phyloP scores from a whole-genome alignment of 2,329 filamentous ascomycete species.

The Fusarium zealandicum region DNA sequence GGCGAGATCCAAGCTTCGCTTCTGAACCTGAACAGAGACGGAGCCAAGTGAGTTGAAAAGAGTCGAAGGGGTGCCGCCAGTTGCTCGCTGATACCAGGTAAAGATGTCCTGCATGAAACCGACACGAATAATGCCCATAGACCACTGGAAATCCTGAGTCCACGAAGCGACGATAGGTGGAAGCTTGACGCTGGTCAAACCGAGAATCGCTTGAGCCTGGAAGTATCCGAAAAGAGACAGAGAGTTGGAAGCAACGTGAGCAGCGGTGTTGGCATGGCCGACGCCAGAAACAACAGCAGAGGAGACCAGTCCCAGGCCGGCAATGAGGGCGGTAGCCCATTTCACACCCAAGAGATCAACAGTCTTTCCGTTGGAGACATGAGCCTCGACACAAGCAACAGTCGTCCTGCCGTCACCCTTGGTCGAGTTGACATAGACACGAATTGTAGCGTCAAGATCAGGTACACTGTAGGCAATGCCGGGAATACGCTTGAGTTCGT shows the following conservation, averaged over 20 bases:
- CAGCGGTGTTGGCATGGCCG: conserved; percentile 91
- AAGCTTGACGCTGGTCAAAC: conserved; percentile 79
- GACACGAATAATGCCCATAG: conserved; percentile 91
- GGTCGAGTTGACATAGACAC: conserved; percentile 79
- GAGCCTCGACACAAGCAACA: conserved; percentile 86
- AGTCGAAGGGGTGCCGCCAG: conserved; percentile 82
- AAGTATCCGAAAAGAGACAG: conserved; percentile 95
- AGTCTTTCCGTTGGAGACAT: conserved; percentile 89
- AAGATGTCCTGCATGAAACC: conserved; percentile 87
- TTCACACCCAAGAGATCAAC: conserved; percentile 88
- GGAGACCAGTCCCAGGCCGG: conserved; percentile 80
- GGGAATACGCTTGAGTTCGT: conserved; percentile 72
- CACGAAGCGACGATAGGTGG: conserved; percentile 90
- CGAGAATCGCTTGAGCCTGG: conserved; percentile 91
- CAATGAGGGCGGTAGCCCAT: conserved; percentile 88
- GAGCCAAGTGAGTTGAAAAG: conserved; percentile 76
- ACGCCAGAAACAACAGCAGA: conserved; percentile 90
- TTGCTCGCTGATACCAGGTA: conserved; percentile 95
- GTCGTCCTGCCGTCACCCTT: conserved; percentile 57
- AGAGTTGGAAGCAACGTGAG: conserved; percentile 92
- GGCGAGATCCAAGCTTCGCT: conserved; percentile 56
- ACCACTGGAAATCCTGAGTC: conserved; percentile 99
- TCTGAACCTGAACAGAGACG: conserved; percentile 85
- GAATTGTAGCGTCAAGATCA: conserved; percentile 86
- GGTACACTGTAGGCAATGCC: conserved; percentile 88